A percentile compares a stretch with the other conserved stretches of the same genome.
These are phyloP conservation scores for Rhynchospora tenuis DNA, from an alignment of 176 grass and related monocot species.

Conservation along the genomic window DNA sequence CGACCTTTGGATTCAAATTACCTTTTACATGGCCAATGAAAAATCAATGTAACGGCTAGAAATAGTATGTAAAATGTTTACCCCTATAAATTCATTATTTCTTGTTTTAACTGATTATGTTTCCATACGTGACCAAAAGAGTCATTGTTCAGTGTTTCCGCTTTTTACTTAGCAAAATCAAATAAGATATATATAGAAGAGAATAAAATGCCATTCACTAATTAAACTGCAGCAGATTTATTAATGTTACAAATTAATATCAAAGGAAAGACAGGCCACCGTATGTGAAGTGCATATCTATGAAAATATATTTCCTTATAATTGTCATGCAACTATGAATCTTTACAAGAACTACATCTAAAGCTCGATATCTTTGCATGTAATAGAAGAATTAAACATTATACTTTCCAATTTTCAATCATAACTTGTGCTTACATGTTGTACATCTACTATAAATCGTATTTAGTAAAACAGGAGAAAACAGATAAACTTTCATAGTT, in stretches of 20 bases:
- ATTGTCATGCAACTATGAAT: neutral
- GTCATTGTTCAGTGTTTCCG: neutral
- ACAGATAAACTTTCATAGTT: neutral
- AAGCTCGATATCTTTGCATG: neutral
- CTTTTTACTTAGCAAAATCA: neutral
- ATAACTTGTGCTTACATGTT: neutral
- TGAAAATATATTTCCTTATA: slow-evolving; percentile 3
- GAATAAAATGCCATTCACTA: slow-evolving; percentile 1
- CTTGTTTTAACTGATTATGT: neutral
- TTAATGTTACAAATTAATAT: neutral
- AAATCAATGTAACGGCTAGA: neutral
- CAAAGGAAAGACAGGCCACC: neutral
- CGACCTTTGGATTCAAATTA: neutral
- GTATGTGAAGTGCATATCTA: neutral
- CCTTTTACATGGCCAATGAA: neutral
- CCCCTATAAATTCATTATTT: neutral
- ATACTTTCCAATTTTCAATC: neutral
- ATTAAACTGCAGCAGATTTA: neutral
- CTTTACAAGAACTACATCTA: neutral
- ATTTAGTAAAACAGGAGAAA: neutral
- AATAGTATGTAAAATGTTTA: neutral
- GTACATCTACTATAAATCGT: slow-evolving; percentile 8
- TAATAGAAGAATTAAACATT: neutral
- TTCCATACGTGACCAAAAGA: neutral
- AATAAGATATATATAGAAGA: slow-evolving; percentile 3